Percentiles rank a stretch among this genome's conserved stretches.
Evolutionary conservation across 371 early-diverging fungal genomes (phyloP).

Genomic region (Mortierella sp.): DNA sequence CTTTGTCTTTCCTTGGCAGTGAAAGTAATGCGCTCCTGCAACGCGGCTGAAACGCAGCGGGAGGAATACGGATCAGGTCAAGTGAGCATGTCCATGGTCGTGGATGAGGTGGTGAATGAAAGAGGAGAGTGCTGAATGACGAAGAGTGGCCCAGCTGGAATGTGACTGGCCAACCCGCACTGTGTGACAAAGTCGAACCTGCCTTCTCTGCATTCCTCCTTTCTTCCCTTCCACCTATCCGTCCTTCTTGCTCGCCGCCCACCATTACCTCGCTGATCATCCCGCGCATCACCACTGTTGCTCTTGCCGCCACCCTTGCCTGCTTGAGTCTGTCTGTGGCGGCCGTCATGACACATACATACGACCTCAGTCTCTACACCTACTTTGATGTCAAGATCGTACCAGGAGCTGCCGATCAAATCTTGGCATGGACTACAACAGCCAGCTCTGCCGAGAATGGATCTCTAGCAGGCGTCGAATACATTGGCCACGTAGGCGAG

Average conservation of each 20-base stretch:
- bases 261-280: not conserved
- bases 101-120: too few relatives aligned
- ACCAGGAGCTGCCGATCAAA: slow-evolving; percentile 29
- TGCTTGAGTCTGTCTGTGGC: slow-evolving; percentile 2
- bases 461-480: slow-evolving; percentile 37
- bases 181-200: too few relatives aligned
- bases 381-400: slow-evolving; percentile 48
- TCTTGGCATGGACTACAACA: slow-evolving; percentile 27
- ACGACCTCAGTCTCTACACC: slow-evolving; percentile 28
- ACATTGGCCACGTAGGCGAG: slow-evolving; percentile 40
- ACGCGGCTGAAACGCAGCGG: too few relatives aligned
- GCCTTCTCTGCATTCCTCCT: not conserved
- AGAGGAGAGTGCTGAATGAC: not conserved
- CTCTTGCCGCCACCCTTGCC: not conserved
- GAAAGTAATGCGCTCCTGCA: too few relatives aligned
- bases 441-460: slow-evolving; percentile 19
- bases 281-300: slow-evolving; percentile 1
- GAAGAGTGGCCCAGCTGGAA: not conserved
- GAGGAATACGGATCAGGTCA: too few relatives aligned
- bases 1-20: too few relatives aligned
- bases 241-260: slow-evolving; percentile 3
- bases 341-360: slow-evolving; percentile 26
- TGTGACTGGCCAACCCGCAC: too few relatives aligned
- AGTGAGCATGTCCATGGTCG: too few relatives aligned
- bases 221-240: not conserved